phyloP scores from a whole-genome alignment of 208 protist genomes.

The Crithidia thermophila region DNA sequence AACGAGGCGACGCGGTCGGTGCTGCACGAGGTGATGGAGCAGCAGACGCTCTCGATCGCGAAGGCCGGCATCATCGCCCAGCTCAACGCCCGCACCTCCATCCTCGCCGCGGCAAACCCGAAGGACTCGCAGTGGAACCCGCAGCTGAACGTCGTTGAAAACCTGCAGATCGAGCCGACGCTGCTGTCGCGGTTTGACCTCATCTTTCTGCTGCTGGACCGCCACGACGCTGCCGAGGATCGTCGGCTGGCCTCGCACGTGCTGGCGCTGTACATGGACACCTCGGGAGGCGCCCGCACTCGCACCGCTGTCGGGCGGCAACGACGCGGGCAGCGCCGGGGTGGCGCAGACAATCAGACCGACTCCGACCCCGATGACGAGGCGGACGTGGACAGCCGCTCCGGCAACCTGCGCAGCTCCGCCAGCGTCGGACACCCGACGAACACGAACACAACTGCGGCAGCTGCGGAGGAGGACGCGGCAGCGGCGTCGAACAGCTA shows the following conservation, averaged over 20 bases:
- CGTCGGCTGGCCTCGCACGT: constrained; percentile 96
- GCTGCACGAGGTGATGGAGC: constrained; percentile 99
- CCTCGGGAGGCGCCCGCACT: constrained; percentile 18
- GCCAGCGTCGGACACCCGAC: neutral
- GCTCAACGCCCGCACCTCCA: constrained; percentile 98
- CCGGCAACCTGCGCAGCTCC: constrained; percentile 12
- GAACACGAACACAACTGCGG: neutral
- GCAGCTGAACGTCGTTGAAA: constrained; percentile 97
- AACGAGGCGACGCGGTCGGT: constrained; percentile 97
- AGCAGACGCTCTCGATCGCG: constrained; percentile 99
- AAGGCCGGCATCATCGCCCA: constrained; percentile 99
- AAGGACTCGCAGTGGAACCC: constrained; percentile 98
- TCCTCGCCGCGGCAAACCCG: constrained; percentile 99
- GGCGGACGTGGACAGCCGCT: neutral
- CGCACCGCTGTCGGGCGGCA: constrained; percentile 8
- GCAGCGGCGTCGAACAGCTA: neutral
- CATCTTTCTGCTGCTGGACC: constrained; percentile 98
- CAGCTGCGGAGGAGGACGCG: neutral
- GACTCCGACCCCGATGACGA: constrained; percentile 4
- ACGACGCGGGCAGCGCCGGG: neutral
- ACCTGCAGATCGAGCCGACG: constrained; percentile 98
- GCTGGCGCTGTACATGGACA: constrained; percentile 95
- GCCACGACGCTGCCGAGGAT: constrained; percentile 94
- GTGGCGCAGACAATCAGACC: constrained; percentile 1
- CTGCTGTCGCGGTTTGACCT: constrained; percentile 99